A percentile compares a stretch with the other conserved stretches of the same genome.
Conservation (phyloP, 2,329 filamentous ascomycete genomes). For the Penicillium sp. region DNA sequence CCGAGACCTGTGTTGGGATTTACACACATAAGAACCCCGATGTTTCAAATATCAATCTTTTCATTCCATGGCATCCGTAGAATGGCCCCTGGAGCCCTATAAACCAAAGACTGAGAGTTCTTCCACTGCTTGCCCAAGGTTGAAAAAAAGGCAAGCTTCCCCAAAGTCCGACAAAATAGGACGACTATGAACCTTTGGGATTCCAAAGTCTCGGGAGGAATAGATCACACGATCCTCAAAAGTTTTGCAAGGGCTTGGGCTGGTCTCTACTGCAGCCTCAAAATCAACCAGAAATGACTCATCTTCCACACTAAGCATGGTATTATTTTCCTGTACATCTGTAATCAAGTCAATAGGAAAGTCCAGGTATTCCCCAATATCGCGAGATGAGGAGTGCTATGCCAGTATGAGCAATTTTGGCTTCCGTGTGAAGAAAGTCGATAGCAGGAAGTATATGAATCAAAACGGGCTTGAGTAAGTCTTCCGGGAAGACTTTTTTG, state of each 20-base stretch:
- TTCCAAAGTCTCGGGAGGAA: conserved; percentile 17
- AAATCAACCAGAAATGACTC: conserved; percentile 21
- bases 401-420: conserved; percentile 23
- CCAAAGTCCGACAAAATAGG: conserved; percentile 26
- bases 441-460: conserved; percentile 20
- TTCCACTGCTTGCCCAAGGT: neutral
- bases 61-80: conserved; percentile 17
- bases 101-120: neutral
- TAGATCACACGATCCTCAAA: conserved; percentile 21
- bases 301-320: conserved; percentile 23
- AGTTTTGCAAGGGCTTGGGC: conserved; percentile 20
- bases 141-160: neutral
- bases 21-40: conserved; percentile 17
- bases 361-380: neutral
- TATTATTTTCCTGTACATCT: conserved; percentile 27
- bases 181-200: conserved; percentile 17
- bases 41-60: conserved; percentile 25
- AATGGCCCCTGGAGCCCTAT: neutral
- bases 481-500: conserved; percentile 13
- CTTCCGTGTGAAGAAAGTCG: conserved; percentile 25
- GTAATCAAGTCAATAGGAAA: neutral
- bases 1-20: neutral
- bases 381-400: neutral
- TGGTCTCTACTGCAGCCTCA: conserved; percentile 17
- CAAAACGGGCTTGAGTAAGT: conserved; percentile 18